A percentile compares a stretch with the other conserved stretches of the same genome.
Evolutionary conservation across 345 rosid species (phyloP).

Genomic region (Aquilaria sinensis): DNA sequence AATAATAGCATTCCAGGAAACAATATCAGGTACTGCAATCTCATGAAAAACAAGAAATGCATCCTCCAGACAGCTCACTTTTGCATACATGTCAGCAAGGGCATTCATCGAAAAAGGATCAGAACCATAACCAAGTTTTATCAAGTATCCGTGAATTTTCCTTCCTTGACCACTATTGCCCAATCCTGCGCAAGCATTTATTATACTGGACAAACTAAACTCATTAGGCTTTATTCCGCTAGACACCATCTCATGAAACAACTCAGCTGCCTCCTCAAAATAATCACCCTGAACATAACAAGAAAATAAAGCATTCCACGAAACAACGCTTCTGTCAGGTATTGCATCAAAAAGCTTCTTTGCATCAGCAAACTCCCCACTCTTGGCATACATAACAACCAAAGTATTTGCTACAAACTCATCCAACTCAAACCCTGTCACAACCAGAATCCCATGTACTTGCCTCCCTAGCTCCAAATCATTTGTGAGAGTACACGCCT

Average conservation of each 20-base stretch:
- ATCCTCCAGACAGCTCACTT: constrained; percentile 38
- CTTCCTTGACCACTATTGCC: constrained; percentile 37
- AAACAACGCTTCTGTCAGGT: constrained; percentile 40
- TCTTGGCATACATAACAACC: constrained; percentile 55
- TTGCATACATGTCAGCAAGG: constrained; percentile 68
- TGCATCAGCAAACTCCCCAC: constrained; percentile 38
- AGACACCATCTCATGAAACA: constrained; percentile 43
- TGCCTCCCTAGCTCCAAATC: constrained; percentile 48
- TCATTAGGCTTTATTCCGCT: constrained; percentile 50
- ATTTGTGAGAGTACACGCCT: constrained; percentile 38
- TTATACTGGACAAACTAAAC: constrained; percentile 51
- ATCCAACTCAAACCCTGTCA: constrained; percentile 44
- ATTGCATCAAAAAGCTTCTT: constrained; percentile 43
- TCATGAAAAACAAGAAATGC: constrained; percentile 33
- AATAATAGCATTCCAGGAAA: constrained; percentile 63
- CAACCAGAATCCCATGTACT: constrained; percentile 46
- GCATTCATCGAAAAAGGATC: constrained; percentile 53
- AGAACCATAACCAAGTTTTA: constrained; percentile 43
- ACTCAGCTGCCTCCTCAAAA: constrained; percentile 28
- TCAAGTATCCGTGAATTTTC: constrained; percentile 38
- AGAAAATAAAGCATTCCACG: constrained; percentile 56
- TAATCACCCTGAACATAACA: constrained; percentile 44
- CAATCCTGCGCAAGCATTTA: constrained; percentile 48
- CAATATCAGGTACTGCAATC: constrained; percentile 44
- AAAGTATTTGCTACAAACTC: constrained; percentile 57